phyloP scores from a whole-genome alignment of 371 early-diverging fungal genomes.

The Mortierella sp. region DNA sequence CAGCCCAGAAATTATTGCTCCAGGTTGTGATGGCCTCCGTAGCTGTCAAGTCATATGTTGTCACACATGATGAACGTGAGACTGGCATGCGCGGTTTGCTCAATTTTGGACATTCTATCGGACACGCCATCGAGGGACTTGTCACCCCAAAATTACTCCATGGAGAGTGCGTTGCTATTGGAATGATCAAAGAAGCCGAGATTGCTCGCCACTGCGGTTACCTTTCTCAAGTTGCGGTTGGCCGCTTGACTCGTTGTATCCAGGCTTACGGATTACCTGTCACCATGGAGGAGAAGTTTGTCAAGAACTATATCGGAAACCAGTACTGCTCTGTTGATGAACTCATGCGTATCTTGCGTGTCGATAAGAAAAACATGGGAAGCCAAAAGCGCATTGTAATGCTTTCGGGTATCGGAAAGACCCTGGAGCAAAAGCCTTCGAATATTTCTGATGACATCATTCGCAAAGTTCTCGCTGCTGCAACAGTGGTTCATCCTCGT shows the following conservation, averaged over 20 bases:
- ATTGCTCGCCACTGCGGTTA: slow-evolving; percentile 91
- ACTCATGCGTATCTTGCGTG: slow-evolving; percentile 90
- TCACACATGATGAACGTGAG: slow-evolving; percentile 96
- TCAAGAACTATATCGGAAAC: slow-evolving; percentile 74
- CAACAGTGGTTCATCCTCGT: slow-evolving; percentile 76
- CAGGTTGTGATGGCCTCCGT: slow-evolving; percentile 91
- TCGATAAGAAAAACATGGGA: slow-evolving; percentile 97
- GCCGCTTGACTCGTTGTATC: slow-evolving; percentile 89
- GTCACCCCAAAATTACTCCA: slow-evolving; percentile 92
- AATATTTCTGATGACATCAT: slow-evolving; percentile 88
- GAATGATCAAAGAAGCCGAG: slow-evolving; percentile 96
- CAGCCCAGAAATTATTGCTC: slow-evolving; percentile 76
- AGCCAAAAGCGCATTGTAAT: slow-evolving; percentile 94
- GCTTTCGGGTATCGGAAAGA: slow-evolving; percentile 86
- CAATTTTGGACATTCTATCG: slow-evolving; percentile 98
- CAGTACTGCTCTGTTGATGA: slow-evolving; percentile 80
- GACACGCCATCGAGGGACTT: slow-evolving; percentile 97
- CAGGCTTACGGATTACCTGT: slow-evolving; percentile 91
- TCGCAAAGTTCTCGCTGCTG: slow-evolving; percentile 83
- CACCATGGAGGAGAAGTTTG: slow-evolving; percentile 82
- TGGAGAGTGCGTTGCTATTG: slow-evolving; percentile 97
- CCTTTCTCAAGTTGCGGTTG: slow-evolving; percentile 90
- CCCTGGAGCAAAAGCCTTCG: slow-evolving; percentile 86
- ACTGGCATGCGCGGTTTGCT: slow-evolving; percentile 94
- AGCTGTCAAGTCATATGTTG: slow-evolving; percentile 94